These are phyloP conservation scores for Rhizophagus clarus DNA, from an alignment of 192 early-diverging fungal genomes.

Conservation along the genomic window DNA sequence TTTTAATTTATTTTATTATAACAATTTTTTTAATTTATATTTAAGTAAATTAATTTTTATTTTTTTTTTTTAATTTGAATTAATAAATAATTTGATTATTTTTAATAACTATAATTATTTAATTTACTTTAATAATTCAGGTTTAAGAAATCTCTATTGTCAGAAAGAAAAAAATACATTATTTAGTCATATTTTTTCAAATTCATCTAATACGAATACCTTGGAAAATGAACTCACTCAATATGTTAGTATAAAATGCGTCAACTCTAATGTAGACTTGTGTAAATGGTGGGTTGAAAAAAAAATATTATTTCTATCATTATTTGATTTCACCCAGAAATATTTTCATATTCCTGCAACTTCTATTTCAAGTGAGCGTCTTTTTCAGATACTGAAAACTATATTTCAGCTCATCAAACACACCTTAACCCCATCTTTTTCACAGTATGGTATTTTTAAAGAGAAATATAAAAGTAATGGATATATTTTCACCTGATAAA, in stretches of 20 bases:
- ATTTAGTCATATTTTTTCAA: not conserved
- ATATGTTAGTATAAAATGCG: not conserved
- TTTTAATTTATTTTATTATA: no score
- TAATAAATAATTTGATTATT: no score
- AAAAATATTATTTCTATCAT: not conserved
- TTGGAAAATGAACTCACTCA: not conserved
- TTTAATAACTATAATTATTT: no score
- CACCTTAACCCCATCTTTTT: no score
- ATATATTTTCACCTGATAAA: no score
- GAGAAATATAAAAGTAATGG: no score
- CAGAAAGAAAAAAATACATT: not conserved
- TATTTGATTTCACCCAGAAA: not conserved
- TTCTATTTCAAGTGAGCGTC: not conserved
- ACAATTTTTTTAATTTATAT: no score
- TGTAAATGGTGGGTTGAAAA: not conserved
- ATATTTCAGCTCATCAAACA: not conserved
- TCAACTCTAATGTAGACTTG: not conserved
- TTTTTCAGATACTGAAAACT: not conserved
- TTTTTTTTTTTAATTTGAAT: no score
- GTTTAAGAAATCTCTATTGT: not conserved
- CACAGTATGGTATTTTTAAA: no score
- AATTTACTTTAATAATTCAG: not conserved
- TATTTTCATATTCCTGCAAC: not conserved
- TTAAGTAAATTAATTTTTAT: no score
- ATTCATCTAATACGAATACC: not conserved